These are phyloP conservation scores for Guyanaporus albipodus DNA, from an alignment of 768 basidiomycete species.

Conservation along the genomic window DNA sequence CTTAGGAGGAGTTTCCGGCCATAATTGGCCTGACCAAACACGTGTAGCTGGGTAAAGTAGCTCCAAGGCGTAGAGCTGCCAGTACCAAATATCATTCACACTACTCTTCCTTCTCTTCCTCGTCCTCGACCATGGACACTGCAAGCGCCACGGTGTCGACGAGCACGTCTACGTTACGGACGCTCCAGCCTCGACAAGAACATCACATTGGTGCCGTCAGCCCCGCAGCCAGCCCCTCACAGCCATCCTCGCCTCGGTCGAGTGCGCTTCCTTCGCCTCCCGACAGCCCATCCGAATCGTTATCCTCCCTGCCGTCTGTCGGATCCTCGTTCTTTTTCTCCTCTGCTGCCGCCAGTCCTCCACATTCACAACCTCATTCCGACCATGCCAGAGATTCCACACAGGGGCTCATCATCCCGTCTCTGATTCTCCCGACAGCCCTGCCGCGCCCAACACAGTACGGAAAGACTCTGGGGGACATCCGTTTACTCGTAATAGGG, in stretches of 20 bases:
- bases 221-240: slow-evolving; percentile 28
- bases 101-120: background rate
- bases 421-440: slow-evolving; percentile 56
- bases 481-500: slow-evolving; percentile 54
- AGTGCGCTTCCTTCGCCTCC: slow-evolving; percentile 54
- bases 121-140: slow-evolving; percentile 25
- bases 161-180: slow-evolving; percentile 40
- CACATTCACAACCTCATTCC: slow-evolving; percentile 44
- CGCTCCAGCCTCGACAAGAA: slow-evolving; percentile 27
- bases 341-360: slow-evolving; percentile 65
- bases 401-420: slow-evolving; percentile 66
- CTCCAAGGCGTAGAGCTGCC: slow-evolving; percentile 5
- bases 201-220: background rate
- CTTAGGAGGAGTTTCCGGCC: background rate
- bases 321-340: slow-evolving; percentile 78
- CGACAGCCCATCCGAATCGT: slow-evolving; percentile 58
- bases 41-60: slow-evolving; percentile 27
- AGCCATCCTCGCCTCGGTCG: slow-evolving; percentile 46
- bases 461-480: slow-evolving; percentile 63
- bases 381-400: slow-evolving; percentile 39
- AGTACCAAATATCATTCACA: too few species aligned
- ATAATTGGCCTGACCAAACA: slow-evolving; percentile 25
- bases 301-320: slow-evolving; percentile 69
- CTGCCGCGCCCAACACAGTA: slow-evolving; percentile 62
- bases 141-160: slow-evolving; percentile 23